Percentiles rank a stretch among this genome's conserved stretches.
Conservation (phyloP, 371 early-diverging fungal genomes). For the Scutellospora calospora region DNA sequence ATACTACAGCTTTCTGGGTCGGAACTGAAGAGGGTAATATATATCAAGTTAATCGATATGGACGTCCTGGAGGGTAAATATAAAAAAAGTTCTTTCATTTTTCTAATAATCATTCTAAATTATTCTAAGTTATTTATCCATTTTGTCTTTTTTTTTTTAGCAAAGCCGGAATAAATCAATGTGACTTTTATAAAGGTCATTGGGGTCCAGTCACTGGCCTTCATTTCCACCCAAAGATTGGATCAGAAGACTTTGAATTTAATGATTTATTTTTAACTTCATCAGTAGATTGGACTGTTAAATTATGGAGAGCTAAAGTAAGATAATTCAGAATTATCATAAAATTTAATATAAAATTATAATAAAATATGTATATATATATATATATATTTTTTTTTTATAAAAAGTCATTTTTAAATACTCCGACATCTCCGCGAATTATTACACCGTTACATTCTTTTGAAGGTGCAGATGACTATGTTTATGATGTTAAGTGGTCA, state of each 20-base stretch:
- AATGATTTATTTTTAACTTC: conserved; percentile 91
- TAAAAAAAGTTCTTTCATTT: background rate
- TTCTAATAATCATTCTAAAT: background rate
- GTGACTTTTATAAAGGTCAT: conserved; percentile 89
- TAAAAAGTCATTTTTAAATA: conserved; percentile 67
- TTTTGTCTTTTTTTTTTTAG: conserved; percentile 51
- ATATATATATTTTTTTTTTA: background rate
- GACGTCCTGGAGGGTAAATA: conserved; percentile 84
- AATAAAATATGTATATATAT: background rate
- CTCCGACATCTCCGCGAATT: conserved; percentile 64
- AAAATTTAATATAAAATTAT: background rate
- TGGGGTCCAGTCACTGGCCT: conserved; percentile 90
- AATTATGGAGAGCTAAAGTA: conserved; percentile 92
- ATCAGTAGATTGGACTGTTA: conserved; percentile 96
- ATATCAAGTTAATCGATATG: conserved; percentile 93
- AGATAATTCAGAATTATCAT: background rate
- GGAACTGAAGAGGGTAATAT: conserved; percentile 96
- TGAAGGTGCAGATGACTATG: conserved; percentile 93
- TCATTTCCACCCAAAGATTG: conserved; percentile 88
- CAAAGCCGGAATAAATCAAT: conserved; percentile 92
- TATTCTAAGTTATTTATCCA: background rate
- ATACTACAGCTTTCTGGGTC: conserved; percentile 92
- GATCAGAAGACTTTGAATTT: conserved; percentile 88
- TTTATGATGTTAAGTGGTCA: conserved; percentile 96
- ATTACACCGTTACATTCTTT: conserved; percentile 84